A percentile compares a stretch with the other conserved stretches of the same genome.
phyloP scores from a whole-genome alignment of 768 basidiomycete genomes.

The Boletus rubroflammeus region DNA sequence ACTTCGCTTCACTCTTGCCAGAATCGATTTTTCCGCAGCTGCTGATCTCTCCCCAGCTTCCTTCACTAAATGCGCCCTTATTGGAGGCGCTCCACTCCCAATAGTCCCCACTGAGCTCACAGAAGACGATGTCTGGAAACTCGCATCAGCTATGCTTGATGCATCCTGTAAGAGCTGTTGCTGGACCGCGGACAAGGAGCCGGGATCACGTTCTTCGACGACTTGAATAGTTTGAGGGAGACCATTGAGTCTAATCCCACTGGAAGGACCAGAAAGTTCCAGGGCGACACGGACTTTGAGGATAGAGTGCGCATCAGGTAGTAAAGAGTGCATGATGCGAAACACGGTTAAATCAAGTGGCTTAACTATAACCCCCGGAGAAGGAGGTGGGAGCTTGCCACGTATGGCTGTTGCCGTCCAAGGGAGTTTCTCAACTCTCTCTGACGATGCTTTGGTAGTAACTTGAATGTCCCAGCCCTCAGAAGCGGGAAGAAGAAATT shows the following conservation, averaged over 20 bases:
- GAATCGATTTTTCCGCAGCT: conserved; percentile 76
- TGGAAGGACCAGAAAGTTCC: conserved; percentile 74
- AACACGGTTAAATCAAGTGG: conserved; percentile 55
- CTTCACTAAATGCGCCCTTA: conserved; percentile 34
- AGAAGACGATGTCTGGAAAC: conserved; percentile 65
- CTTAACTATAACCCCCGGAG: conserved; percentile 30
- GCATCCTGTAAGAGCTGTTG: conserved; percentile 66
- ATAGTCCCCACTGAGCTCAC: conserved; percentile 47
- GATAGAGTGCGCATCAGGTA: conserved; percentile 71
- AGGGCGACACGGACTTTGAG: conserved; percentile 78
- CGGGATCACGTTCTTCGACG: conserved; percentile 64
- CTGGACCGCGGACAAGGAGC: conserved; percentile 38
- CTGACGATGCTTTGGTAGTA: conserved; percentile 67
- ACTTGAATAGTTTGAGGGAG: conserved; percentile 64
- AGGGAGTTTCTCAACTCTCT: conserved; percentile 65
- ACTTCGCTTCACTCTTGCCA: conserved; percentile 82
- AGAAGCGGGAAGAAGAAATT: conserved; percentile 70
- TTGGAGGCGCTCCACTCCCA: conserved; percentile 32
- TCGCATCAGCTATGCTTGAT: conserved; percentile 62
- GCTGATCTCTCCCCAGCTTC: conserved; percentile 46
- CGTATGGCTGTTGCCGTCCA: conserved; percentile 66
- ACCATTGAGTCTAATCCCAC: conserved; percentile 84
- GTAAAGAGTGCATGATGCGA: conserved; percentile 65
- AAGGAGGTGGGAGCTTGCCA: conserved; percentile 32
- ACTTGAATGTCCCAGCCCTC: conserved; percentile 89